A percentile compares a stretch with the other conserved stretches of the same genome.
These are phyloP conservation scores for Acanthochlamys bracteata DNA, from an alignment of 106 monocot genomes.

Conservation along the genomic window DNA sequence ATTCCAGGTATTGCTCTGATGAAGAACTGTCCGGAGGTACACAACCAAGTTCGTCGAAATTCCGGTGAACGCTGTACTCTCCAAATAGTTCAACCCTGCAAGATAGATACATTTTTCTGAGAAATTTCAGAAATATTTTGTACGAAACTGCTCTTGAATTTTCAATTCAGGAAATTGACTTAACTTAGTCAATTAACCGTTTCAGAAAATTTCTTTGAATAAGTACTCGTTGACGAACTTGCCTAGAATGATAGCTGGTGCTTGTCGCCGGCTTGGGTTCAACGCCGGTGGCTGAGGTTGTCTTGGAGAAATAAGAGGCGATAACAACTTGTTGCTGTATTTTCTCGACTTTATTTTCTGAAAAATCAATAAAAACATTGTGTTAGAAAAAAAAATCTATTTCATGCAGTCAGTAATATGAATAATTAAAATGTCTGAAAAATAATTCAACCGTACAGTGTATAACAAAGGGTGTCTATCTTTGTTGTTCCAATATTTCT, in stretches of 20 bases:
- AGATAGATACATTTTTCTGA: not conserved
- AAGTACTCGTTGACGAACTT: not conserved
- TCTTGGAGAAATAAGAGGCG: not conserved
- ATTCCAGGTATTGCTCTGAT: slow-evolving; percentile 1
- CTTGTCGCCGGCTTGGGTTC: not conserved
- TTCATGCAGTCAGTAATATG: too few species aligned
- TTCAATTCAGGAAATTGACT: not conserved
- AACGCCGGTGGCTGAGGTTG: not conserved
- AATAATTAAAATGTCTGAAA: too few species aligned
- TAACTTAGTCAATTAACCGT: too few species aligned
- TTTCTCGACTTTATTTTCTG: not conserved
- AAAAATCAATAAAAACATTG: not conserved
- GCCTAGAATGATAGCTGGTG: not conserved
- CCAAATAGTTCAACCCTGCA: not conserved
- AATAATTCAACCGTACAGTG: too few species aligned
- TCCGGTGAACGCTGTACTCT: not conserved
- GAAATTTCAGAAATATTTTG: too few species aligned
- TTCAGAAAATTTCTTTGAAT: too few species aligned
- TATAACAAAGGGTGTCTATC: too few species aligned
- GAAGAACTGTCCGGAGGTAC: not conserved
- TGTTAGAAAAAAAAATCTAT: too few species aligned
- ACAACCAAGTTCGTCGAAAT: slow-evolving; percentile 3
- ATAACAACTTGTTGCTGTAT: not conserved
- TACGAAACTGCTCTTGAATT: too few species aligned
- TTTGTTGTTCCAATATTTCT: too few species aligned